Conservation (phyloP, 148 eudicot species). For the Cornus kousa region DNA sequence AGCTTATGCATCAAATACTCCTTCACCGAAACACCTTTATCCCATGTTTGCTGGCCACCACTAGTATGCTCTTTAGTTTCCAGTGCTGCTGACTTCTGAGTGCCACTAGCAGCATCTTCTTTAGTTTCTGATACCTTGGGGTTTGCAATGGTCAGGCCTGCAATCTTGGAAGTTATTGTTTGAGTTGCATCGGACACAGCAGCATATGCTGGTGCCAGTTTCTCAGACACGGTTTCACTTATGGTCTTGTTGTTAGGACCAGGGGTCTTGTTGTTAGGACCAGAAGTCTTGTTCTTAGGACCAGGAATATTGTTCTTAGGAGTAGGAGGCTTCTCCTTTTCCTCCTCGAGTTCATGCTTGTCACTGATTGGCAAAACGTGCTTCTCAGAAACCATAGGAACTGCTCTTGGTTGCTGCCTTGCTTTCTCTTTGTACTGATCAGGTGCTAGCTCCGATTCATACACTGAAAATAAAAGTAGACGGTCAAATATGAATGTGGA, state of each 20-base stretch:
- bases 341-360: slow-evolving; percentile 15
- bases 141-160: slow-evolving; percentile 30
- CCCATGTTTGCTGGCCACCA: slow-evolving; percentile 30
- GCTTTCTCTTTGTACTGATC: slow-evolving; percentile 36
- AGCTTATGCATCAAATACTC: slow-evolving; percentile 68
- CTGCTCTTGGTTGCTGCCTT: slow-evolving; percentile 42
- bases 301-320: not conserved
- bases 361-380: slow-evolving; percentile 25
- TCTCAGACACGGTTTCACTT: slow-evolving; percentile 36
- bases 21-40: slow-evolving; percentile 68
- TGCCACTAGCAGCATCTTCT: not conserved
- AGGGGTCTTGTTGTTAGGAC: not conserved
- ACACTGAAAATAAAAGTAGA: slow-evolving; percentile 40
- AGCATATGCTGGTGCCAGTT: slow-evolving; percentile 42
- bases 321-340: slow-evolving; percentile 14
- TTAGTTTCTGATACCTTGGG: slow-evolving; percentile 8
- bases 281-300: too few relatives aligned
- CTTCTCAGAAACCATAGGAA: slow-evolving; percentile 31
- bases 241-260: slow-evolving; percentile 14
- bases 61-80: slow-evolving; percentile 5
- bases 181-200: slow-evolving; percentile 47
- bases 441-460: slow-evolving; percentile 56
- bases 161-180: slow-evolving; percentile 40
- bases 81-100: not conserved
- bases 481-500: not conserved